Conservation (phyloP, 306 rosid species). For the Quercus cerris region DNA sequence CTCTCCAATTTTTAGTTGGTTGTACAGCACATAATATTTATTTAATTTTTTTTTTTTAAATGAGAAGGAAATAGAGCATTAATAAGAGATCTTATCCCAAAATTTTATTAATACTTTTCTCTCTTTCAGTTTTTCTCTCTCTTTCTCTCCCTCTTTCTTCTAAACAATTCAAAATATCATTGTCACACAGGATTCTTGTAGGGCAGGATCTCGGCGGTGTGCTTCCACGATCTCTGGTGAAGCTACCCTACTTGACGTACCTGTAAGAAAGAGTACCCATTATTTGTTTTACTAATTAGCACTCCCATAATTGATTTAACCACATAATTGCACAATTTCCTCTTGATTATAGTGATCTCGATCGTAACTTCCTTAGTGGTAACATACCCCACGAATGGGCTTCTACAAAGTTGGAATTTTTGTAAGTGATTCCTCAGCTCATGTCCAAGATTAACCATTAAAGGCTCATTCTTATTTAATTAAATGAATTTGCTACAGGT, state of each 20-base stretch:
- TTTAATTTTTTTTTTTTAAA: no score
- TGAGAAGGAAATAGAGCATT: no score
- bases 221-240: constrained; percentile 23
- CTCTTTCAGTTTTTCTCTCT: no score
- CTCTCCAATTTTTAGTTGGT: no score
- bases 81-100: no score
- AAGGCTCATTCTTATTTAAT: not conserved
- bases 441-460: not conserved
- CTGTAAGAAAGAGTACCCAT: constrained; percentile 9
- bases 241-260: constrained; percentile 15
- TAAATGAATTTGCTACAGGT: not conserved
- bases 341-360: constrained; percentile 8
- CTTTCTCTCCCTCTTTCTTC: no score
- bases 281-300: not conserved
- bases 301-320: not conserved
- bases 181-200: not conserved
- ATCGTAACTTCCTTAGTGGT: constrained; percentile 22
- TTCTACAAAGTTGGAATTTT: constrained; percentile 24
- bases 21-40: no score
- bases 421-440: constrained; percentile 12
- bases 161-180: not conserved
- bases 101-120: no score
- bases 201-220: constrained; percentile 30
- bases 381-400: constrained; percentile 23
- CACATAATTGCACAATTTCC: not conserved